Base-by-base conservation (phyloP, 352 stramenopile species). In the Aphanomyces euteiches region DNA sequence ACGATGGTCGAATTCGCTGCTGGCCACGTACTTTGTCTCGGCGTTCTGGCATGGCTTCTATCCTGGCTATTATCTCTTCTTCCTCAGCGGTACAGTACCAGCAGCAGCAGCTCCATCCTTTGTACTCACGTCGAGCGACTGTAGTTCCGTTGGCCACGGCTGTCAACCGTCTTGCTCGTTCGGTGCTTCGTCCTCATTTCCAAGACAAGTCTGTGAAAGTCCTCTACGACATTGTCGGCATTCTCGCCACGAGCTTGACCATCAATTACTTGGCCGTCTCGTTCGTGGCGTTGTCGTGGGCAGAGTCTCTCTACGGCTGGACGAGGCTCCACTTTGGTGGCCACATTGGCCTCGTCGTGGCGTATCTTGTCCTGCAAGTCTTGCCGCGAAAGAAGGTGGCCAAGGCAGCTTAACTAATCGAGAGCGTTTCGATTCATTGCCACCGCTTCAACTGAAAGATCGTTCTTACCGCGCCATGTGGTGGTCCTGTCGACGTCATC, bases 21-120 rank as follows among this genome's bases (percentile, higher is more conserved):
- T 96, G 36, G 90, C 89, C 8, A 98, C 95, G 21, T 99, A 99
- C 81, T 88, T 90, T 7, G 84, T 98, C 47, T 98, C 91, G 43
- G 96, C 96, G 0, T 88, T 99, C 60, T 99, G 97, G 97, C 97
- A 99, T 79, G 97, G 97, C n/a, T 99, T 99, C 72, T 99, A 99
- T 76, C 95, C 96, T 8, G 96, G 96, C 13, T 99, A 99, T 83
- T 99, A 98, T 78, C 73, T 98, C 10, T 98, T 98, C 77, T 99
- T 99, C 81, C 65, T 97, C 39, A 81, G 56, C 38, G 67, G 78
- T 84, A 79, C 56, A 74, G 73, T 36, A 17, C 37, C 37, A 28
- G 12, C 17, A 38, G 5, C 48, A 54, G 6, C 4, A 21, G 47
- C 19, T 8, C 39, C 17, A 47, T 5, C 40, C 58, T 53, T 39